phyloP scores from a whole-genome alignment of 2,329 filamentous ascomycete species.

The Thielaviopsis cerberus region DNA sequence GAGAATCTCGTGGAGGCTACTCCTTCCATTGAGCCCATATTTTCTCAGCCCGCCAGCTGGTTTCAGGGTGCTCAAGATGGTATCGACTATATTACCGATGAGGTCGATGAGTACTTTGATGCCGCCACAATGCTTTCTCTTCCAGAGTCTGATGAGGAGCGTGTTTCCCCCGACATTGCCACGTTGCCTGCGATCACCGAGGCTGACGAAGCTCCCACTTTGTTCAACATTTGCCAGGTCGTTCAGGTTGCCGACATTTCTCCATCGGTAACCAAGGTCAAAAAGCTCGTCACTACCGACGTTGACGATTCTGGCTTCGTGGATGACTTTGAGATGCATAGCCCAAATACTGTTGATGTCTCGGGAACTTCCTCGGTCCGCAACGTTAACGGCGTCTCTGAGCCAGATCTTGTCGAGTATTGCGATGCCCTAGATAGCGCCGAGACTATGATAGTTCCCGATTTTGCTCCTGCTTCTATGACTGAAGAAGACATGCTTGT shows the following conservation, averaged over 20 bases:
- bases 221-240: background rate
- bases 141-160: background rate
- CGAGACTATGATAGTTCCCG: background rate
- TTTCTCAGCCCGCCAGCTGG: background rate
- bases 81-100: background rate
- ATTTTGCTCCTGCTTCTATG: background rate
- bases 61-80: background rate
- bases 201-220: background rate
- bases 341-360: background rate
- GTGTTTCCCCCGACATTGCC: background rate
- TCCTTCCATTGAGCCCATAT: no score
- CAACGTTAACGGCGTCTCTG: background rate
- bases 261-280: background rate
- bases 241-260: background rate
- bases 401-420: background rate
- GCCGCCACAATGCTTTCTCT: background rate
- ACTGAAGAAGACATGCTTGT: no score
- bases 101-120: background rate
- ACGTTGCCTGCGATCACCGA: background rate
- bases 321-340: background rate
- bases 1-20: no score
- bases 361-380: background rate
- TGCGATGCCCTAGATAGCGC: background rate
- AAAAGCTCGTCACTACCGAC: background rate
- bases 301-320: background rate